Evolutionary conservation across 2,329 filamentous ascomycete species (phyloP).

Genomic region (Fusarium praegraminearum): DNA sequence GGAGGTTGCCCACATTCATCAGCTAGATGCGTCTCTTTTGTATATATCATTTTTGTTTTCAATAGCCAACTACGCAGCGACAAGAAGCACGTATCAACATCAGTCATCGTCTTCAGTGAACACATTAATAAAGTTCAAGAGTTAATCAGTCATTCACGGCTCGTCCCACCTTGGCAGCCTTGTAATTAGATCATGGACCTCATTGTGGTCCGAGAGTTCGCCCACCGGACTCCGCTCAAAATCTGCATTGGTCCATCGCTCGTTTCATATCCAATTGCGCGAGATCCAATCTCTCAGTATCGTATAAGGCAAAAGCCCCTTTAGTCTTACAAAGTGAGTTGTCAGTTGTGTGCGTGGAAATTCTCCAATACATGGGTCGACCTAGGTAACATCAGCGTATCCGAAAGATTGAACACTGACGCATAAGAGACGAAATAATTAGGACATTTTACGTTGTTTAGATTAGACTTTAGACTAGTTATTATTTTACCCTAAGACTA

Average conservation of each 20-base stretch:
- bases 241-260: background rate
- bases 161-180: background rate
- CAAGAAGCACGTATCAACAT: too few relatives aligned
- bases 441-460: too few relatives aligned
- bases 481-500: too few relatives aligned
- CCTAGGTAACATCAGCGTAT: too few relatives aligned
- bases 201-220: background rate
- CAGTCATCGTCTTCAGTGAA: background rate
- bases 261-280: background rate
- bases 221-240: background rate
- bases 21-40: background rate
- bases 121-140: background rate
- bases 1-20: accelerated
- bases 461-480: too few relatives aligned
- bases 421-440: too few relatives aligned
- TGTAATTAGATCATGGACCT: background rate
- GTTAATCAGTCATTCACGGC: background rate
- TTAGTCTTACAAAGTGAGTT: too few relatives aligned
- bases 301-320: background rate
- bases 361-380: background rate
- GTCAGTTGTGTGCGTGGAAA: background rate
- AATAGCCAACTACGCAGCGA: too few relatives aligned
- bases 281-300: background rate
- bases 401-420: too few relatives aligned
- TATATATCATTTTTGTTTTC: background rate